Base-by-base conservation (phyloP, 345 rosid species). In the Bruguiera parviflora region DNA sequence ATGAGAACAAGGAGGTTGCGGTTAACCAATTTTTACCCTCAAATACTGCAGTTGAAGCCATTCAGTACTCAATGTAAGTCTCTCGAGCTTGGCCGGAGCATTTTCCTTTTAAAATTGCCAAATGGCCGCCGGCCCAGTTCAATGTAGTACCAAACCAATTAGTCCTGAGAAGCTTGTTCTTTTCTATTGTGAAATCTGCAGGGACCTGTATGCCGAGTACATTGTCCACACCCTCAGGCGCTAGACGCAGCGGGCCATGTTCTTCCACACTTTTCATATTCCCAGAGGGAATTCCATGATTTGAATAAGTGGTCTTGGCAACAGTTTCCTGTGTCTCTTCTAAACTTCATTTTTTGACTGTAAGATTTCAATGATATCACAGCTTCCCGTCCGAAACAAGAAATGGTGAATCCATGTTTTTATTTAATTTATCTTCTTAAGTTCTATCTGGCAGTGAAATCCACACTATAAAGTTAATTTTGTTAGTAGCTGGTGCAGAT, bases 1-100 rank as follows among this genome's bases (percentile, higher is more conserved):
- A 94, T 51, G 98, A 94, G 87, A 87, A 94, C 88, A 91, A 94
- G 84, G 90, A 84, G 80, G 98, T 94, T 49, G 98, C 98, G 22
- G 98, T 94, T 28, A 86, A 94, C 24, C 96, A 94, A 2, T 91
- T 94, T 63, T 75, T 94, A 64, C 97, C 98, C 66, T 64, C 97
- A 15, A 75, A 69, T 46, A 60, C 79, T 21, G 97, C 97, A 25
- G 63, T 71, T 47, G 93, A 77, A 74, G 98, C 97, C 70, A 88
- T 94, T 73, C 96, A 88, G 74, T 83, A 91, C 82, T 94, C 98
- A 7, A 94, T 92, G 98, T 91, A 86, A 78, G 73, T 58, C 51
- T 56, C 49, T 61, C 64, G 16, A 13, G 18, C 25, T 27, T 16
- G 49, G 33, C 46, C 22, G 8, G 29, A 39, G 13, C 16, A 39